Evolutionary conservation across 2,329 filamentous ascomycete species (phyloP), one percentile per base, ranked within the genome.

Genomic region (Colletotrichum theobromicola): DNA sequence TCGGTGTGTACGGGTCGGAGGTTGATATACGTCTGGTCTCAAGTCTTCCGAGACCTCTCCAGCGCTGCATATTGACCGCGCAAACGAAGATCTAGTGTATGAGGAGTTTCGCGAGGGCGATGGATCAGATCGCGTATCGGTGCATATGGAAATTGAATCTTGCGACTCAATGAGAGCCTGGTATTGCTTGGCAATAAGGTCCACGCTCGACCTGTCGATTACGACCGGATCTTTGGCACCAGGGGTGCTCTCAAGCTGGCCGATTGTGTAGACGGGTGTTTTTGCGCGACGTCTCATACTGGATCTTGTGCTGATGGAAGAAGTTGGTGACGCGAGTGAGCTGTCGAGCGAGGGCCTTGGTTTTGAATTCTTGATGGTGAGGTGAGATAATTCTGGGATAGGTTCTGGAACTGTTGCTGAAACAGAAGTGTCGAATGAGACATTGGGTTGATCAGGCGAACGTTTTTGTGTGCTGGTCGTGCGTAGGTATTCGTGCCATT

Each of bases 171-270:
- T 80, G 3, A 90, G 77, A 3, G 85, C 85, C 21, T 83, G 83
- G 75, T 90, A 90, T 67, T 89, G 87, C 57, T 89, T 86, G 26
- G 88, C 88, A 37, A 90, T 87, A 50, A 84, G 80, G 67, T 90
- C 87, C 37, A 86, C 85, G 76, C 85, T 88, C 2, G 84, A 83
- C 1, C 81, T 83, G 76, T 85, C 84, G 37, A 80, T 80, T 5
- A 80, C 74, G 4, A 76, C 75, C 12, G 77, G 78, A 5, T 77
- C 75, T 9, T 80, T 77, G 58, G 75, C 72, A 28, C 78, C 76
- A 16, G 78, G 72, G 8, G 81, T 78, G 55, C 75, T 81, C 73
- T 90, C 88, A 3, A 88, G 82, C 77, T 90, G 88, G 16, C 88
- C 88, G 71, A 90, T 87, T 12, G 82, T 82, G 55, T 84, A 84